Base-by-base conservation (phyloP, 805 yeast species). In the Candida sanyiensis region DNA sequence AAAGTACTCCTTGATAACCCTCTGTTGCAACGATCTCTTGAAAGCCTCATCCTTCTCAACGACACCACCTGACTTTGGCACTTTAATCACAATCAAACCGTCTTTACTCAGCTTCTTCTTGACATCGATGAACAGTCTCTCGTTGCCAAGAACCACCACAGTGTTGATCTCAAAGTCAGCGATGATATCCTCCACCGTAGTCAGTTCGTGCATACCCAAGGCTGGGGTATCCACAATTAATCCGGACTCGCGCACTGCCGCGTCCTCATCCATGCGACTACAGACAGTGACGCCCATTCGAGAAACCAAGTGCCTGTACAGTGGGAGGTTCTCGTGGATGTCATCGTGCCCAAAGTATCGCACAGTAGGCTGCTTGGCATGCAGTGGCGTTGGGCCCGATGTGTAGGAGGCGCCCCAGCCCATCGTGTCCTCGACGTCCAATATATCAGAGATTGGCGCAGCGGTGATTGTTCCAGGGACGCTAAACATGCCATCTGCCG, bases 281-380 rank as follows among this genome's bases (percentile, higher is more conserved):
- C 67, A 56, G 17, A 72, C 62, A 21, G 59, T 47, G 5, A 52
- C 53, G 16, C 65, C 63, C 26, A 67, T 43, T 39, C 47, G 51
- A 13, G 58, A 50, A 11, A 51, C 52, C 29, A 52, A 56, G 56
- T 87, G 33, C 18, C 19, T 29, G 15, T 29, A 29, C 5, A 29
- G 12, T 13, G 33, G 15, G 12, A 29, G 21, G 11, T 29, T 87
- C 10, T 76, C 80, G 1, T 61, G 48, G 10, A 75, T 67, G 26
- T 66, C 61, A 35, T 80, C 84, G 38, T 80, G 69, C 0, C 97
- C 98, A 59, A 69, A 87, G 51, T 73, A 79, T 51, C 83, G 80
- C 7, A 83, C 90, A n/a, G 83, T 58, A 0, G 97, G 97, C 58
- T 86, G 94, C 57, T 86, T 85, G n/a, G 85, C 84, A 57, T 84